A percentile compares a stretch with the other conserved stretches of the same genome.
phyloP scores from a whole-genome alignment of 805 yeast species.

The Barnettozyma populi region DNA sequence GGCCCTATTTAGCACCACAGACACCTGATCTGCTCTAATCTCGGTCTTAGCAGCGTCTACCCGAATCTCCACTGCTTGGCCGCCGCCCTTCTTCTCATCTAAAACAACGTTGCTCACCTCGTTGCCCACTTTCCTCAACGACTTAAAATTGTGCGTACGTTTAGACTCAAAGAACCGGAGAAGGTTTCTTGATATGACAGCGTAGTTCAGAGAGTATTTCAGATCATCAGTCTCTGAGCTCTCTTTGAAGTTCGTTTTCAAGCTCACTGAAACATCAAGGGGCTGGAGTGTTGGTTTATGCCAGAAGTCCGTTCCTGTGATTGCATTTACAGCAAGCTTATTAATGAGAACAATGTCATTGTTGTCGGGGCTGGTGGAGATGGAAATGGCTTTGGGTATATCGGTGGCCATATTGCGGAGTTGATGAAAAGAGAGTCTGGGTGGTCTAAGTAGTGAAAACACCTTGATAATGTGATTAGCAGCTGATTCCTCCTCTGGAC shows the following conservation, averaged over 20 bases:
- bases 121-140: conserved; percentile 37
- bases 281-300: conserved; percentile 62
- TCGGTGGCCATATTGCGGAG: neutral
- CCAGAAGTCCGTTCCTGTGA: conserved; percentile 76
- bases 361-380: neutral
- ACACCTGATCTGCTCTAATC: conserved; percentile 49
- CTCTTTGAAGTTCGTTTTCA: conserved; percentile 59
- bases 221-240: conserved; percentile 84
- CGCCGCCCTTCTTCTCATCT: conserved; percentile 40
- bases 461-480: neutral
- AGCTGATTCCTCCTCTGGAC: neutral
- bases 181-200: conserved; percentile 70
- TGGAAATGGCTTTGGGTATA: neutral
- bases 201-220: conserved; percentile 80
- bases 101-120: conserved; percentile 40
- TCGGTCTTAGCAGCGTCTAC: conserved; percentile 49
- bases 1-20: conserved; percentile 35
- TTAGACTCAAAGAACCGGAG: conserved; percentile 42
- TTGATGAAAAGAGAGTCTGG: neutral
- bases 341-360: conserved; percentile 22
- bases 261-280: conserved; percentile 49
- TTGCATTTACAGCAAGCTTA: conserved; percentile 54
- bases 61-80: conserved; percentile 35
- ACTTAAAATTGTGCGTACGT: conserved; percentile 32
- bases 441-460: neutral